Evolutionary conservation across 352 stramenopile species (phyloP).

Genomic region (Phytophthora macrochlamydospora): DNA sequence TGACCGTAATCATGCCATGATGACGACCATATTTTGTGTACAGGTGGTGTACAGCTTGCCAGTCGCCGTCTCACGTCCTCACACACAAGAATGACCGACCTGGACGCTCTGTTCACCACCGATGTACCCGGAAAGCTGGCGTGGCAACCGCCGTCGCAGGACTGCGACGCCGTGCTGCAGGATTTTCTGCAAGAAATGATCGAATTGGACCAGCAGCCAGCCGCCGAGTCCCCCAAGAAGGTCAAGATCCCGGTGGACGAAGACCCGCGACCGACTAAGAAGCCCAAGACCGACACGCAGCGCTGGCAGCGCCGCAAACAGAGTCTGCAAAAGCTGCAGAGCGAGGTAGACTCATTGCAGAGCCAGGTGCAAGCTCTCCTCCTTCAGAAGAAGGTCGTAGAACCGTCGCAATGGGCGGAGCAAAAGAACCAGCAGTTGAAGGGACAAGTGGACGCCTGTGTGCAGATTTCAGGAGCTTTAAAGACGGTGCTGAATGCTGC

Average conservation of each 20-base stretch:
- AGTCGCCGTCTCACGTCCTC: constrained; percentile 10
- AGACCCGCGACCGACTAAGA: neutral
- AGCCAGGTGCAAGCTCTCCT: constrained; percentile 6
- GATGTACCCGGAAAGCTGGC: neutral
- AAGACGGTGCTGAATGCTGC: constrained; percentile 18
- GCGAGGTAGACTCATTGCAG: constrained; percentile 9
- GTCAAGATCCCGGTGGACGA: neutral
- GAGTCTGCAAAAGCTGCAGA: constrained; percentile 21
- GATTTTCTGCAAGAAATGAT: constrained; percentile 44
- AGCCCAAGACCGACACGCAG: neutral
- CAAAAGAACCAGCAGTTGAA: constrained; percentile 25
- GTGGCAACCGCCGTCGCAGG: constrained; percentile 2
- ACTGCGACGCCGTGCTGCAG: constrained; percentile 21
- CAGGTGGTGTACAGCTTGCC: neutral
- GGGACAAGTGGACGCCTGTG: constrained; percentile 13
- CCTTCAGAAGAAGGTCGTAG: constrained; percentile 3
- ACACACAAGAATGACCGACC: constrained; percentile 5
- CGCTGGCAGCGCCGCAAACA: constrained; percentile 28
- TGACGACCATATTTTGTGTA: constrained; percentile 17
- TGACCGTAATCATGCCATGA: constrained; percentile 5
- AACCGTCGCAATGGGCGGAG: neutral
- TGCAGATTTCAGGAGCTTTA: constrained; percentile 18
- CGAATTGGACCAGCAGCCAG: constrained; percentile 40
- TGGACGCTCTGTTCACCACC: neutral
- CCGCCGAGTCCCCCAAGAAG: constrained; percentile 4